Percentiles rank a stretch among this genome's conserved stretches.
These are phyloP conservation scores for Cutaneotrichosporon sp. DNA, from an alignment of 1,284 basidiomycete genomes.

Conservation along the genomic window DNA sequence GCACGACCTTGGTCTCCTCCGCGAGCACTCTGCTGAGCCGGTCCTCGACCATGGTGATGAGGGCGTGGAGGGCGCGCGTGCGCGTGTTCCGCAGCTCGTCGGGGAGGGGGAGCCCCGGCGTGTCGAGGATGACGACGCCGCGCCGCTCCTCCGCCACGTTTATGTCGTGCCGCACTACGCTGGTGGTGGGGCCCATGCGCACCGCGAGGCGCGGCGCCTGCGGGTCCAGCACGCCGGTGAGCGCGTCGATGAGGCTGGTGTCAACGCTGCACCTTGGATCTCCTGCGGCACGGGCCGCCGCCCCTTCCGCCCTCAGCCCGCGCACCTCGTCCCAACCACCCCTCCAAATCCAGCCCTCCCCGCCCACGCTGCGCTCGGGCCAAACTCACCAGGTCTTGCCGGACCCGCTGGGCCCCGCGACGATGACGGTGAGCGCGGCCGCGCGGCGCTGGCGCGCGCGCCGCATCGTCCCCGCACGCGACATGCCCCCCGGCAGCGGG, in stretches of 20 bases:
- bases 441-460: constrained; percentile 19
- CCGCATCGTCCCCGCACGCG: constrained; percentile 10
- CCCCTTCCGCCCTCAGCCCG: not conserved
- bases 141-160: constrained; percentile 14
- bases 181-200: constrained; percentile 15
- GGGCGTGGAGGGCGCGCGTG: constrained; percentile 33
- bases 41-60: constrained; percentile 44
- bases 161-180: constrained; percentile 18
- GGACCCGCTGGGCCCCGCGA: constrained; percentile 41
- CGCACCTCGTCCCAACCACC: no score
- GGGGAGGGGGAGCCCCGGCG: constrained; percentile 37
- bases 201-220: constrained; percentile 4
- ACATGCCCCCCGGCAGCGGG: not conserved
- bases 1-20: constrained; percentile 46
- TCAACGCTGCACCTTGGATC: constrained; percentile 9
- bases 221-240: constrained; percentile 22
- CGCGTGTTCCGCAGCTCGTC: constrained; percentile 6
- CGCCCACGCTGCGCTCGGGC: not conserved
- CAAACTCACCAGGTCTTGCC: constrained; percentile 46
- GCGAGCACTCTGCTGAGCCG: constrained; percentile 39
- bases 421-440: constrained; percentile 39
- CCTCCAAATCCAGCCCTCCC: not conserved
- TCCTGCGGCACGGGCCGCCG: constrained; percentile 23
- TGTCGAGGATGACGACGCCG: constrained; percentile 35
- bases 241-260: constrained; percentile 22